phyloP scores from a whole-genome alignment of 108 stramenopile genomes.

The Conticribra guillardii region DNA sequence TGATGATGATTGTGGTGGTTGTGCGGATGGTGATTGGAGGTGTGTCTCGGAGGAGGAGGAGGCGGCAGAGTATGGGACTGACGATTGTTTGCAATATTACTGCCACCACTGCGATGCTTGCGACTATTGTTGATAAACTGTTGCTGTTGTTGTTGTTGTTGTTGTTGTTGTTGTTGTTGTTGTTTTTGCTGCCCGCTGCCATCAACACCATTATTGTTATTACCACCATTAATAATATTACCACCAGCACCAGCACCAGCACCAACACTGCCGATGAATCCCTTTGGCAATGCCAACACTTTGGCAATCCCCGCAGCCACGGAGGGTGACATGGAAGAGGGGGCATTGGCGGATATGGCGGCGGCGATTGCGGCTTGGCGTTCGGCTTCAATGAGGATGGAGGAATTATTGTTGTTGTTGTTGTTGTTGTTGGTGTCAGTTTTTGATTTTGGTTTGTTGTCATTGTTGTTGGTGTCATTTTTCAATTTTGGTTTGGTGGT shows the following conservation, averaged over 20 bases:
- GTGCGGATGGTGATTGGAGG: not conserved
- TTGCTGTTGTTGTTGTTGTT: not conserved
- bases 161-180: not conserved
- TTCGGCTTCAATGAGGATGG: too few relatives aligned
- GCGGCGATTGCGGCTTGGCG: constrained; percentile 52
- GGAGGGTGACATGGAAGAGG: constrained; percentile 12
- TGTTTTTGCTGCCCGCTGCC: not conserved
- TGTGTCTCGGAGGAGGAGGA: not conserved
- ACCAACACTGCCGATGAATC: not conserved
- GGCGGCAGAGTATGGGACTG: not conserved
- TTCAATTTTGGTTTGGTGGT: too few relatives aligned
- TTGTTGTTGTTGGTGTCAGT: too few relatives aligned
- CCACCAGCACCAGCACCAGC: not conserved
- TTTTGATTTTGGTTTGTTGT: too few relatives aligned
- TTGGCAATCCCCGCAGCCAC: constrained; percentile 19
- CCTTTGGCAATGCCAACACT: constrained; percentile 20
- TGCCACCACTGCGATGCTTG: too few relatives aligned
- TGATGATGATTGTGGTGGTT: not conserved
- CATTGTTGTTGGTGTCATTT: too few relatives aligned
- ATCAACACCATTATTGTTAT: not conserved
- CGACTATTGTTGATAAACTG: too few relatives aligned
- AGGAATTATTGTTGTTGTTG: too few relatives aligned
- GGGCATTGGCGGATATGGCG: constrained; percentile 25
- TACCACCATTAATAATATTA: not conserved
- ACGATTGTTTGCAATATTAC: not conserved